Base-by-base conservation (phyloP, 1,284 basidiomycete genomes). In the Cryptococcus sp. region DNA sequence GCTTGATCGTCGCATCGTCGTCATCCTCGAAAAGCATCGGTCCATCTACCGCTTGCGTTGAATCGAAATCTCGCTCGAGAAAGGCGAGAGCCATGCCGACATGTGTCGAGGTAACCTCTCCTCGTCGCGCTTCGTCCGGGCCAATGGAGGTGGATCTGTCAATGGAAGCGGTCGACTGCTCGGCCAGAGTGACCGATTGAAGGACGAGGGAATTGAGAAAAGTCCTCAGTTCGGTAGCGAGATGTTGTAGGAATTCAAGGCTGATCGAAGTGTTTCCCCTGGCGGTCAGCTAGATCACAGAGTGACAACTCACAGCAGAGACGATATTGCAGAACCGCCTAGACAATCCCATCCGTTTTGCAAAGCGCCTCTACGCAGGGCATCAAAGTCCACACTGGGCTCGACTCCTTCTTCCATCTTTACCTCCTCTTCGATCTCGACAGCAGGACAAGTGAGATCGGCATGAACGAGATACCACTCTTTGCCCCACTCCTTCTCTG, bases 291-390 rank as follows among this genome's bases (percentile, higher is more conserved):
- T 22, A 5, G 18, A 33, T 28, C 28, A 25, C 23, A 36, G 11
- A 14, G 34, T 11, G 41, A 35, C 23, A 23, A 34, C 23, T 22
- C 6, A 44, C 25, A n/a, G n/a, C 19, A n/a, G 28, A 33, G 4
- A 14, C 22, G 41, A 33, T 51, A 40, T 57, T 49, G 48, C n/a
- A 59, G 51, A 28, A 59, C 9, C 11, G 57, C 57, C 52, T 35
- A 46, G 23, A 34, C 45, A 6, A 14, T 34, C 36, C 34, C 36
- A 36, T 34, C n/a, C 33, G 22, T n/a, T 21, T 28, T 6, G 26
- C 35, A 28, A 9, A 38, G 28, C 28, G 14, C 34, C 19, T 11
- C 19, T 25, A n/a, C 23, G 25, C 33, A 36, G 9, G 7, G 7
- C 34, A 10, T 18, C 34, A 36, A 11, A 36, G 32, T 26, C 45